Evolutionary conservation across 2,329 filamentous ascomycete genomes (phyloP), one percentile per base, ranked within the genome.

Genomic region (Lachnellula occidentalis): DNA sequence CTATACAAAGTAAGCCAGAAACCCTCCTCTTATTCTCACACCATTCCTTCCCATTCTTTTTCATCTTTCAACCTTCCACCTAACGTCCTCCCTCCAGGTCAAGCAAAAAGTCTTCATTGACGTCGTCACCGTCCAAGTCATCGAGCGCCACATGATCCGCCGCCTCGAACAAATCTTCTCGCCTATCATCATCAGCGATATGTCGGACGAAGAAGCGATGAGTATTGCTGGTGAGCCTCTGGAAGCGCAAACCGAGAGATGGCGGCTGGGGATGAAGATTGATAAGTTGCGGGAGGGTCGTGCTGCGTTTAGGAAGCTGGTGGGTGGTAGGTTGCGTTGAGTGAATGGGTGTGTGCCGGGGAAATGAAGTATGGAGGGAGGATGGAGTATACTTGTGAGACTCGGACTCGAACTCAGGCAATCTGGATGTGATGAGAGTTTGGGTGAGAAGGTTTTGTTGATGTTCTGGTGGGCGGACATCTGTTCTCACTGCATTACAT

Each of bases 1-100:
- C 66, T 69, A 46, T 70, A 70, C 53, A 67, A 71, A 53, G 68
- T 67, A 17, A 45, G 56, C 8, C n/a, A n/a, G n/a, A n/a, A 31
- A 31, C 8, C 8, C 24, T 24, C 11, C 19, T 27, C 9, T 12
- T 47, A 22, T 22, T 9, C 41, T 45, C 37, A 34, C 12, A 21
- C 19, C 12, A 27, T 12, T 19, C 24, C 45, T 22, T 2, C 17
- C 9, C 15, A 9, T 43, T 5, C n/a, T n/a, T n/a, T n/a, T n/a
- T n/a, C n/a, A n/a, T n/a, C n/a, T n/a, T n/a, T n/a, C n/a, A n/a
- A n/a, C n/a, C n/a, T 14, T 17, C 36, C 34, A 14, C 9, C 48
- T 47, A 43, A 50, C 37, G 49, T 19, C 9, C 45, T 21, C 12
- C 43, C n/a, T 17, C 14, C 14, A 68, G 68, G 66, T 70, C 11